These are phyloP conservation scores for Albifimbria verrucaria DNA, from an alignment of 2,329 filamentous ascomycete species.

Conservation along the genomic window DNA sequence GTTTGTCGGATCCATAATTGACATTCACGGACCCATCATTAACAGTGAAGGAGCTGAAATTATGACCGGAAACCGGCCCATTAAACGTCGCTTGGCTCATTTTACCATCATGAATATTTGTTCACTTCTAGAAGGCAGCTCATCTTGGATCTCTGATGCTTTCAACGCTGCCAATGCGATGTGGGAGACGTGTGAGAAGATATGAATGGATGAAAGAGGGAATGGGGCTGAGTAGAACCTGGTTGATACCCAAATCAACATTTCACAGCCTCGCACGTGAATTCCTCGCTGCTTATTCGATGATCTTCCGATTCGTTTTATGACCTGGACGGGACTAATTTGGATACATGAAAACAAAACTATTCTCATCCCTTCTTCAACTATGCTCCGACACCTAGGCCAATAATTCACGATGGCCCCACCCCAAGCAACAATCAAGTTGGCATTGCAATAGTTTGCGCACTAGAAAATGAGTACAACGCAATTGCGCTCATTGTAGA, in stretches of 20 bases:
- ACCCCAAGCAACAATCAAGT: neutral
- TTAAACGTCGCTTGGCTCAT: neutral
- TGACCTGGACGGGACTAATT: no score
- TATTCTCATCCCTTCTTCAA: neutral
- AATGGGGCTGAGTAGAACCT: no score
- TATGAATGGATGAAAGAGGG: no score
- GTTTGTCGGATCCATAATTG: neutral
- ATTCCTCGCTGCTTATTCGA: no score
- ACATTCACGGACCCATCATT: neutral
- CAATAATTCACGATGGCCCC: neutral
- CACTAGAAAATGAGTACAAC: neutral
- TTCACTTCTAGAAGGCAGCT: neutral
- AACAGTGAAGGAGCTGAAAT: neutral
- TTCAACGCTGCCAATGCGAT: no score
- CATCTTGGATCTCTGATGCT: no score
- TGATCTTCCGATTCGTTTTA: no score
- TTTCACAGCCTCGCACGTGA: no score
- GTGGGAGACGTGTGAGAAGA: no score
- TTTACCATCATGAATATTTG: neutral
- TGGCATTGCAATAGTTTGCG: neutral
- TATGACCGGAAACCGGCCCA: neutral
- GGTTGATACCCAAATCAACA: no score
- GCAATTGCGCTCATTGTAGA: neutral
- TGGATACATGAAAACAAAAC: neutral
- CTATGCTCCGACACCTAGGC: neutral